These are phyloP conservation scores for Cyathus striatus DNA, from an alignment of 768 basidiomycete species.

Conservation along the genomic window DNA sequence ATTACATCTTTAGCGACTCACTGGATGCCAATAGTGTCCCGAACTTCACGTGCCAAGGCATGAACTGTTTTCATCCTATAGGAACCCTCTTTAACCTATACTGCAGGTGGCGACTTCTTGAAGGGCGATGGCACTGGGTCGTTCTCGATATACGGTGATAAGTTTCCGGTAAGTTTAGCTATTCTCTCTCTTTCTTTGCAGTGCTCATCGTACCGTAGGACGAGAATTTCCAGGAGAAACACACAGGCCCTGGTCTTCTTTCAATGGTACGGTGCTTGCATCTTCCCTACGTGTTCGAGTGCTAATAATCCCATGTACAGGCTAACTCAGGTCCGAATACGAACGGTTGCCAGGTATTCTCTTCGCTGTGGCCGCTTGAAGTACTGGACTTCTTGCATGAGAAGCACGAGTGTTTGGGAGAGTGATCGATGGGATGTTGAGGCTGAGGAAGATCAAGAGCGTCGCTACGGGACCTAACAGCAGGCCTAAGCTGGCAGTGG, in stretches of 20 bases:
- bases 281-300: conserved; percentile 3
- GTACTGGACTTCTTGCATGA: conserved; percentile 94
- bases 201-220: conserved; percentile 43
- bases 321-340: conserved; percentile 94
- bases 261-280: conserved; percentile 67
- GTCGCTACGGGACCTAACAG: conserved; percentile 90
- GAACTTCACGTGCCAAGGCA: conserved; percentile 97
- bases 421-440: conserved; percentile 91
- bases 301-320: conserved; percentile 29
- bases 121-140: conserved; percentile 94
- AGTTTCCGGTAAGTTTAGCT: conserved; percentile 65
- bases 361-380: neutral
- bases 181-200: neutral
- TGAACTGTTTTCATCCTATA: conserved; percentile 2
- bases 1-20: conserved; percentile 7
- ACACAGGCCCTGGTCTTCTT: conserved; percentile 77
- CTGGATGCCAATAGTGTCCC: conserved; percentile 51
- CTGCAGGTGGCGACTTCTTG: conserved; percentile 84
- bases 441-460: conserved; percentile 93
- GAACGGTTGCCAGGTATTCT: conserved; percentile 80
- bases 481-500: conserved; percentile 80
- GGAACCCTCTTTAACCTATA: no score
- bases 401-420: conserved; percentile 90
- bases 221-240: conserved; percentile 92
- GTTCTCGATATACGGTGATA: conserved; percentile 96